These are phyloP conservation scores for Aspergillus sp. DNA, from an alignment of 2,329 filamentous ascomycete species.

Conservation along the genomic window DNA sequence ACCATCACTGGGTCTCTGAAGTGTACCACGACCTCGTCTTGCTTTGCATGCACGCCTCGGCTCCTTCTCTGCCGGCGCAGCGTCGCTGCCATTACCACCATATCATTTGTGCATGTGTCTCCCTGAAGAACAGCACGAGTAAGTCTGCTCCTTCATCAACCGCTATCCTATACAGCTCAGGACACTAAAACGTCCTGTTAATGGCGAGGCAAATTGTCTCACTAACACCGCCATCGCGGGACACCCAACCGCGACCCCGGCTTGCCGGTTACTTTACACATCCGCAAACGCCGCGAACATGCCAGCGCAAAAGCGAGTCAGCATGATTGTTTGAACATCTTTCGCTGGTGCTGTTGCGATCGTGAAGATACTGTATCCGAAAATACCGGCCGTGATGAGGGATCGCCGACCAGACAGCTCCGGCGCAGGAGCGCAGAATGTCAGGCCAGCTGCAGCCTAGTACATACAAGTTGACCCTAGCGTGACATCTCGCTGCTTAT, in stretches of 20 bases:
- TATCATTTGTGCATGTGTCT: constrained; percentile 9
- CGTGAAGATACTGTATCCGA: neutral
- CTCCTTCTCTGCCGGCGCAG: constrained; percentile 11
- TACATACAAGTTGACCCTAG: neutral
- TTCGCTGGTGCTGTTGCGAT: neutral
- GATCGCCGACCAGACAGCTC: constrained; percentile 3
- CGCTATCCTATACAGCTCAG: constrained; percentile 13
- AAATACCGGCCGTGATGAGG: neutral
- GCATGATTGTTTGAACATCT: constrained; percentile 13
- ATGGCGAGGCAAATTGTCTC: constrained; percentile 8
- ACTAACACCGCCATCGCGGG: constrained; percentile 12
- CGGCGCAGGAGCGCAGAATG: neutral
- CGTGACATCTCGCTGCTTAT: neutral
- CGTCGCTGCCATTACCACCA: constrained; percentile 2
- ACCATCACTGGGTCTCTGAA: neutral
- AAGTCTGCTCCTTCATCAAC: constrained; percentile 6
- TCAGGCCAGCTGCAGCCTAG: neutral
- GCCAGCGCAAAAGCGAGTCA: constrained; percentile 14
- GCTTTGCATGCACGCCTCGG: constrained; percentile 11
- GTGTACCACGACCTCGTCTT: constrained; percentile 9
- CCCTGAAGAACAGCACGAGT: constrained; percentile 5
- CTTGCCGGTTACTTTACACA: constrained; percentile 10
- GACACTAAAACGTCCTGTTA: constrained; percentile 11
- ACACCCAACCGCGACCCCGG: constrained; percentile 5
- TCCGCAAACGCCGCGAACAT: constrained; percentile 8